A percentile compares a stretch with the other conserved stretches of the same genome.
phyloP scores from a whole-genome alignment of 108 stramenopile species.

The Stephanodiscus minutulus region DNA sequence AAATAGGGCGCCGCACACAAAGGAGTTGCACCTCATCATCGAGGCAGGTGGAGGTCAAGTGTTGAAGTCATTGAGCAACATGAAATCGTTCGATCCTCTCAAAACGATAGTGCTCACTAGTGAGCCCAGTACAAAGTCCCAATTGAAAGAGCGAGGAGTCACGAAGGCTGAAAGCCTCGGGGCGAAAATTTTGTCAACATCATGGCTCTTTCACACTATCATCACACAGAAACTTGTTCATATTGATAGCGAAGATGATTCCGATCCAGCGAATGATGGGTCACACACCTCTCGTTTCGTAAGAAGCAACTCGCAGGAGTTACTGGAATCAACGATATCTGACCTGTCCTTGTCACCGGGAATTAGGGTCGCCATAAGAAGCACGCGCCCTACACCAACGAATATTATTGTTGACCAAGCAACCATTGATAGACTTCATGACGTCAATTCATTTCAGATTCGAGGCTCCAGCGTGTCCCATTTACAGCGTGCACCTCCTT shows the following conservation, averaged over 20 bases:
- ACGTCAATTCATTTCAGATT: slow-evolving; percentile 13
- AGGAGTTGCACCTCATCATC: slow-evolving; percentile 42
- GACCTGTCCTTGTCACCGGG: slow-evolving; percentile 15
- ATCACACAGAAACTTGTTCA: slow-evolving; percentile 37
- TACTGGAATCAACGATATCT: slow-evolving; percentile 38
- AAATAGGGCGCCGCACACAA: slow-evolving; percentile 40
- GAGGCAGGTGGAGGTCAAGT: slow-evolving; percentile 56
- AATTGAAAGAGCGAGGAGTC: slow-evolving; percentile 37
- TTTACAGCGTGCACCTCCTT: slow-evolving; percentile 18
- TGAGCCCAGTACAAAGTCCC: slow-evolving; percentile 41
- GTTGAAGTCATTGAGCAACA: slow-evolving; percentile 29
- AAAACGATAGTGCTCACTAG: slow-evolving; percentile 48
- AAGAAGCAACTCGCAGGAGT: slow-evolving; percentile 16
- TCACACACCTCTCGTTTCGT: slow-evolving; percentile 52
- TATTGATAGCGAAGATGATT: slow-evolving; percentile 10
- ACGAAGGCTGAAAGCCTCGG: slow-evolving; percentile 15
- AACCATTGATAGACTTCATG: slow-evolving; percentile 1
- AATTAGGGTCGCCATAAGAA: background rate
- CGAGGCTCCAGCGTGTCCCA: slow-evolving; percentile 36
- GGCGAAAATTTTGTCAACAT: slow-evolving; percentile 38
- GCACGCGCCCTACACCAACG: background rate
- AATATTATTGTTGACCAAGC: background rate
- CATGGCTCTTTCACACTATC: slow-evolving; percentile 55
- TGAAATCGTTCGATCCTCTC: slow-evolving; percentile 27
- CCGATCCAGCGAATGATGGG: background rate